Base-by-base conservation (phyloP, 208 protist genomes). In the Trichomonas vaginalis region DNA sequence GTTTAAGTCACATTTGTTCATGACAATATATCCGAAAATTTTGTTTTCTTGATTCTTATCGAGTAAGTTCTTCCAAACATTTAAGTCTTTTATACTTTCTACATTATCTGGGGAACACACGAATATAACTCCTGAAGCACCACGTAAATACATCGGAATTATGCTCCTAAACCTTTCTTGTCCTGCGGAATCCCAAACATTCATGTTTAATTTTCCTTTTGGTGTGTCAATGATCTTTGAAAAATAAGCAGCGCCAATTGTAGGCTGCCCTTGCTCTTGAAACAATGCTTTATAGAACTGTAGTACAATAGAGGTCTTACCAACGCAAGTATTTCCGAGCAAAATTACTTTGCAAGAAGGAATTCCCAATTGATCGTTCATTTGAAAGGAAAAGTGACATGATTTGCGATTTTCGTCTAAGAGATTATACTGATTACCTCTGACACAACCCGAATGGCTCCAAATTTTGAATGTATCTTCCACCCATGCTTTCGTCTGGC, bases 141-240 rank as follows among this genome's bases (percentile, higher is more conserved):
- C 82, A 47, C 82, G 82, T n/a, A 47, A n/a, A 47, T 88, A 88
- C 82, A 88, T 88, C 27, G 82, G 82, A 88, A 88, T 47, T n/a
- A 88, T 27, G 32, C 40, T 47, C 37, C 40, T 46, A 88, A 47
- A 88, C 1, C 79, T 12, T 42, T 83, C 79, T 32, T 83, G 79
- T 23, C 79, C 79, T 12, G 79, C 79, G 12, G 82, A 48, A 48
- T 88, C 82, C 82, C 82, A 88, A 21, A 88, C 37, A 48, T 88
- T 45, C 17, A 88, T n/a, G 35, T 45, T 45, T 48, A 88, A n/a
- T 47, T 27, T 4, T 9, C 82, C 82, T 47, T 27, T 47, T 42
- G 35, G 14, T 0, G 82, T 88, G 9, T 88, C 37, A 27, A 88
- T 15, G 17, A 47, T 88, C 47, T 88, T 88, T 47, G 35, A 48